Conservation (phyloP, 495 filamentous ascomycete genomes). For the Talaromyces nanjingensis region DNA sequence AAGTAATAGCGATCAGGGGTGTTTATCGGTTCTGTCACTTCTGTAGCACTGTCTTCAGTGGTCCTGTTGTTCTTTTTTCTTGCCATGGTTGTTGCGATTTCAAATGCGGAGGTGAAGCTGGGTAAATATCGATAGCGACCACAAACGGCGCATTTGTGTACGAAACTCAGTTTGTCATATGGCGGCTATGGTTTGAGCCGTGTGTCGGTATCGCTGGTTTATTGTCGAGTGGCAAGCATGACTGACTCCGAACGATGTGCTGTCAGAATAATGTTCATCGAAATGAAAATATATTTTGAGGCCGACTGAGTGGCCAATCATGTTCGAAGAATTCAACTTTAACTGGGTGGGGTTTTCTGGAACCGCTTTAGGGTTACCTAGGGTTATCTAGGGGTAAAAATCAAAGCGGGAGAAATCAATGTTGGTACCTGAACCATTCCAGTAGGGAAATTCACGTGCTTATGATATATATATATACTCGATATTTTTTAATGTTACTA, state of each 20-base stretch:
- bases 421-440: not conserved
- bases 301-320: not conserved
- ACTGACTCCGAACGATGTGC: not conserved
- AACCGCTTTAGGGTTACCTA: not conserved
- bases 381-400: too few relatives aligned
- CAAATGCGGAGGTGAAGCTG: not conserved
- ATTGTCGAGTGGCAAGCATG: not conserved
- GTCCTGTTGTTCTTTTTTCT: slow-evolving; percentile 16
- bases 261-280: not conserved
- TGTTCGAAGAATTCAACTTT: not conserved
- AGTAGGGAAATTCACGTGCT: too few relatives aligned
- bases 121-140: not conserved
- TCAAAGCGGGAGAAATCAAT: not conserved
- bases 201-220: not conserved
- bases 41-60: not conserved
- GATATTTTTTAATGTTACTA: not conserved
- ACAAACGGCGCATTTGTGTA: slow-evolving; percentile 9
- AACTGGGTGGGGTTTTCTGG: not conserved
- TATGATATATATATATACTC: not conserved
- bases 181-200: not conserved
- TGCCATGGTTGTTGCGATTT: slow-evolving; percentile 7
- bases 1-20: slow-evolving; percentile 65
- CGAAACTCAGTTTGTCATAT: not conserved
- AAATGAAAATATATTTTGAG: not conserved
- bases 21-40: slow-evolving; percentile 51